Conservation (phyloP, 148 eudicot genomes). For the Cornus kousa region DNA sequence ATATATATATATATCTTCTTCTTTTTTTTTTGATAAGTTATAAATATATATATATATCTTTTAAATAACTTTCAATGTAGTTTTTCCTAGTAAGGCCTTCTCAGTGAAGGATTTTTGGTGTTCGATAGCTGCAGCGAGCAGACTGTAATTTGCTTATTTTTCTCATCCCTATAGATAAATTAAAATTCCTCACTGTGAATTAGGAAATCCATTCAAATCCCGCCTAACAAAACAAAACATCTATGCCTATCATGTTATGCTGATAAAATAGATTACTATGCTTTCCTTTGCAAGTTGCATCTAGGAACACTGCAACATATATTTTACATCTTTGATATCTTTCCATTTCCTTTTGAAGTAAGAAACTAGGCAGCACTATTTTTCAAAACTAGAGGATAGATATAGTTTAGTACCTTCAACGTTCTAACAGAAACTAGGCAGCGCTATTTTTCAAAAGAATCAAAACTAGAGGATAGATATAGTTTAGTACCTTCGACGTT, state of each 20-base stretch:
- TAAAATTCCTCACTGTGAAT: background rate
- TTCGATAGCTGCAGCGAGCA: background rate
- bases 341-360: background rate
- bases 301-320: background rate
- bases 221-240: background rate
- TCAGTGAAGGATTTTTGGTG: no score
- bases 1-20: no score
- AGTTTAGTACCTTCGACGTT: conserved; percentile 65
- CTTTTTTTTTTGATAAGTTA: no score
- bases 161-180: background rate
- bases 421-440: no score
- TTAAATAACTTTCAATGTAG: no score
- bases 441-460: no score
- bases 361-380: background rate
- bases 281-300: background rate
- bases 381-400: background rate
- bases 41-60: no score
- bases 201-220: background rate
- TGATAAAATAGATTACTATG: background rate
- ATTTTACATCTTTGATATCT: background rate
- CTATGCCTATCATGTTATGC: background rate
- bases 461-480: background rate
- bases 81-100: no score
- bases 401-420: no score
- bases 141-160: background rate